Percentiles rank a stretch among this genome's conserved stretches.
Evolutionary conservation across 768 basidiomycete species (phyloP).

Genomic region (Termitomyces heimii): DNA sequence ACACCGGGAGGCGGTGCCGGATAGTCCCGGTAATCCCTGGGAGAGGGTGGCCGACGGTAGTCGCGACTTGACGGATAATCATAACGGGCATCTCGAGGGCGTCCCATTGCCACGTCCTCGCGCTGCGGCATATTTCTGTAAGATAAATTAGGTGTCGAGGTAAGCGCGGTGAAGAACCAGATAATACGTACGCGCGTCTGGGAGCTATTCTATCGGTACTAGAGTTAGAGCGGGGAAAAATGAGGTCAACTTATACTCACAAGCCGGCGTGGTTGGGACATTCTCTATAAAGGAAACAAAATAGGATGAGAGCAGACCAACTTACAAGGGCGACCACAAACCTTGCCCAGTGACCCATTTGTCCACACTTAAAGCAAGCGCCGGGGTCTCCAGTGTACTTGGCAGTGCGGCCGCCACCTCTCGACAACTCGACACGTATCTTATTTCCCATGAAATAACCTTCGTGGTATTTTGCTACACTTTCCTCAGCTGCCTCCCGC

Average conservation of each 20-base stretch:
- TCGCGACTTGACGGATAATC: slow-evolving; percentile 61
- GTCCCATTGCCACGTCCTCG: slow-evolving; percentile 49
- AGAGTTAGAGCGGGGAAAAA: not conserved
- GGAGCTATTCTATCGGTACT: slow-evolving; percentile 21
- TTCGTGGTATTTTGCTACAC: slow-evolving; percentile 84
- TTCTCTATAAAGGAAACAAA: slow-evolving; percentile 40
- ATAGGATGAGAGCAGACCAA: not conserved
- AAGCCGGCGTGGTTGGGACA: slow-evolving; percentile 54
- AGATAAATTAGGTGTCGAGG: slow-evolving; percentile 41
- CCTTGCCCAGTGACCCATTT: slow-evolving; percentile 89
- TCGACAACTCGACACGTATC: slow-evolving; percentile 83
- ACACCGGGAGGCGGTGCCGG: slow-evolving; percentile 38
- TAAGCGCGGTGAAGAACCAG: slow-evolving; percentile 61
- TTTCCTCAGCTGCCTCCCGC: slow-evolving; percentile 78
- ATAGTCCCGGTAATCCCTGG: slow-evolving; percentile 67
- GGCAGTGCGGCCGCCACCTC: slow-evolving; percentile 74
- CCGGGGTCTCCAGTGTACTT: slow-evolving; percentile 84
- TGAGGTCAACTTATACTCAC: slow-evolving; percentile 32
- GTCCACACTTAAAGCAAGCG: slow-evolving; percentile 84
- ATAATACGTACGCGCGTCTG: slow-evolving; percentile 43
- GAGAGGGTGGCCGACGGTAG: slow-evolving; percentile 54
- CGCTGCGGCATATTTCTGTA: slow-evolving; percentile 38
- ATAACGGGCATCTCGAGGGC: slow-evolving; percentile 50
- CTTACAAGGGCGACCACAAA: slow-evolving; percentile 23
- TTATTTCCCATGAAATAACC: slow-evolving; percentile 91